Base-by-base conservation (phyloP, 192 early-diverging fungal genomes). In the Coemansia sp. region DNA sequence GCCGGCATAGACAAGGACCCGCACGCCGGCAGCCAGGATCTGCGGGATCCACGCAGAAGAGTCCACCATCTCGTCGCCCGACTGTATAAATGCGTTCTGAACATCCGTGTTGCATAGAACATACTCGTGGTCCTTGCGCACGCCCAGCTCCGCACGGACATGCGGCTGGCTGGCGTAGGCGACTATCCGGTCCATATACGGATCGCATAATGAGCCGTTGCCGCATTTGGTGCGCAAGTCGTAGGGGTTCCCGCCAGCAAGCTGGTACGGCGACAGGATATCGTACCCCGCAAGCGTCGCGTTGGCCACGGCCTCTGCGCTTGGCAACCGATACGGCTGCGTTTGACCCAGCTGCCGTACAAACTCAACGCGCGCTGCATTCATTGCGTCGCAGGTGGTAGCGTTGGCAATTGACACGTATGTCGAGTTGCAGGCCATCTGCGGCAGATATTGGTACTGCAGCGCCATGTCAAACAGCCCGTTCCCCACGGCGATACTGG, bases 191-290 rank as follows among this genome's bases (percentile, higher is more conserved):
- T 66, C 74, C 39, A 91, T 62, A 37, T 92, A 84, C 29, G 78
- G 73, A 56, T 87, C 93, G 76, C 92, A 98, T n/a, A 98, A 79
- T 5, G 37, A 31, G 25, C 75, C 73, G 54, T 80, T 80, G 47
- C 84, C 82, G 65, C 94, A 95, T 45, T 80, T 75, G 31, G 72
- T 73, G 46, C 94, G 84, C 19, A 98, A 83, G 62, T 98, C 94
- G 69, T 98, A 98, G 31, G 87, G 85, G 73, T 95, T 95, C 62
- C 80, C 68, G 18, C 85, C 85, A n/a, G 88, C 82, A 44, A 81
- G 60, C 51, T 86, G 84, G 74, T 89, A 91, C 8, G 89, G 86
- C 18, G 56, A 50, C 39, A 90, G 78, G 52, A 91, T 81, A 4
- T 53, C 47, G 51, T 80, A 78, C 67, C 89, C 81, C 54, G 90